Percentiles rank a stretch among this genome's conserved stretches.
These are phyloP conservation scores for Trametes pubescens DNA, from an alignment of 1,284 basidiomycete species.

Conservation along the genomic window DNA sequence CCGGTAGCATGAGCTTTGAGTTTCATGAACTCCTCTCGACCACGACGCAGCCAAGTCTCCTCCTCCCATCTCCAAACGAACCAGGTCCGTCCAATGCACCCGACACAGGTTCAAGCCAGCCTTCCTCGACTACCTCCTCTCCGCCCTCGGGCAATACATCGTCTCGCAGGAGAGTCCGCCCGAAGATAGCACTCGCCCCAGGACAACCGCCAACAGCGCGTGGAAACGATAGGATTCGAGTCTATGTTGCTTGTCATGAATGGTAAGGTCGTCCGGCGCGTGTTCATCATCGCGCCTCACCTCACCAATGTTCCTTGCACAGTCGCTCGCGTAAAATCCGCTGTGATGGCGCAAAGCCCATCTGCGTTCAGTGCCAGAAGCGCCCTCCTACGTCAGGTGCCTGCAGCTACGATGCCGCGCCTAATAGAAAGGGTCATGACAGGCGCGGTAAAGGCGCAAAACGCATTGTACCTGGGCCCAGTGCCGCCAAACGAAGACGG, in stretches of 20 bases:
- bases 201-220: conserved; percentile 30
- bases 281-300: background rate
- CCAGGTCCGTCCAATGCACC: background rate
- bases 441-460: conserved; percentile 68
- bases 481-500: conserved; percentile 9
- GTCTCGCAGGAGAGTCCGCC: conserved; percentile 43
- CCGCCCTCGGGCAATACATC: conserved; percentile 3
- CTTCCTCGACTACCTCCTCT: conserved; percentile 14
- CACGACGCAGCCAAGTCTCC: background rate
- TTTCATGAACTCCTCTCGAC: conserved; percentile 9
- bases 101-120: background rate
- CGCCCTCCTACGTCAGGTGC: conserved; percentile 48
- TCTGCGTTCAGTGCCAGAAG: conserved; percentile 70
- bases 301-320: background rate
- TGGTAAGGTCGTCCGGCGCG: conserved; percentile 11
- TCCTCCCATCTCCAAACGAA: background rate
- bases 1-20: background rate
- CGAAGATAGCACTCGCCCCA: conserved; percentile 52
- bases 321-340: conserved; percentile 80
- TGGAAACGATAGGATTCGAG: conserved; percentile 30
- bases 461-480: conserved; percentile 47
- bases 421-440: conserved; percentile 79
- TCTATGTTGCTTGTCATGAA: conserved; percentile 33
- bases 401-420: conserved; percentile 65
- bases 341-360: conserved; percentile 78